phyloP scores from a whole-genome alignment of 805 yeast genomes.

The Saturnispora kantuleensis region DNA sequence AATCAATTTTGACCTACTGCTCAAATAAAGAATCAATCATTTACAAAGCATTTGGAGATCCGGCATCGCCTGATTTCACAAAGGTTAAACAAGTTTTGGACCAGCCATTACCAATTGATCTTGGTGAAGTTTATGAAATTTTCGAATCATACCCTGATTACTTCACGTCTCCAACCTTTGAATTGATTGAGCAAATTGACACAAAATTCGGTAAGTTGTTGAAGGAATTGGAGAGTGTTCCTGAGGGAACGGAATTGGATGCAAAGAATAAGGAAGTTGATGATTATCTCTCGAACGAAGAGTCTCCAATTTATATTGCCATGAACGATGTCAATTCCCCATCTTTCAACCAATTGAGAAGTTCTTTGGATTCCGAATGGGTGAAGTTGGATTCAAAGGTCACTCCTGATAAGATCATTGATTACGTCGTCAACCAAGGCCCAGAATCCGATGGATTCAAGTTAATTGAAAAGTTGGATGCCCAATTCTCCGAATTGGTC shows the following conservation, averaged over 20 bases:
- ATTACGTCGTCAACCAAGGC: slow-evolving; percentile 17
- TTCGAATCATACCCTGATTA: slow-evolving; percentile 20
- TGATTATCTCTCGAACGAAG: slow-evolving; percentile 11
- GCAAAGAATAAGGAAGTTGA: slow-evolving; percentile 16
- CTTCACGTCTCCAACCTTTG: slow-evolving; percentile 13
- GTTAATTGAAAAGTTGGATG: slow-evolving; percentile 17
- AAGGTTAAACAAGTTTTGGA: slow-evolving; percentile 17
- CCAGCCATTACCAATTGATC: slow-evolving; percentile 21
- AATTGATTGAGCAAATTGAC: slow-evolving; percentile 16
- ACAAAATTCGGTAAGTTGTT: slow-evolving; percentile 17
- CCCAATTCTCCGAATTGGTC: slow-evolving; percentile 15
- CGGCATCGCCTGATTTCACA: slow-evolving; percentile 13
- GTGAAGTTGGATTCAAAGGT: slow-evolving; percentile 15
- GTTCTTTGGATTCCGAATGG: slow-evolving; percentile 15
- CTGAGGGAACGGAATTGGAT: slow-evolving; percentile 18
- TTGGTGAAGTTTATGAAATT: slow-evolving; percentile 20
- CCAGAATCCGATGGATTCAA: slow-evolving; percentile 19
- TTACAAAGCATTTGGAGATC: slow-evolving; percentile 18
- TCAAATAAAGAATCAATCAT: slow-evolving; percentile 16
- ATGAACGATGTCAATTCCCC: slow-evolving; percentile 17
- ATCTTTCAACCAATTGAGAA: slow-evolving; percentile 12
- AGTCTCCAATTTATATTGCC: slow-evolving; percentile 17
- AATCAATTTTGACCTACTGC: slow-evolving; percentile 14
- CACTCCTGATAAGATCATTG: slow-evolving; percentile 18
- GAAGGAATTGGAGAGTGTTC: slow-evolving; percentile 17